A percentile compares a stretch with the other conserved stretches of the same genome.
phyloP scores from a whole-genome alignment of 2,329 filamentous ascomycete species.

The Emmonsiellopsis sp. region DNA sequence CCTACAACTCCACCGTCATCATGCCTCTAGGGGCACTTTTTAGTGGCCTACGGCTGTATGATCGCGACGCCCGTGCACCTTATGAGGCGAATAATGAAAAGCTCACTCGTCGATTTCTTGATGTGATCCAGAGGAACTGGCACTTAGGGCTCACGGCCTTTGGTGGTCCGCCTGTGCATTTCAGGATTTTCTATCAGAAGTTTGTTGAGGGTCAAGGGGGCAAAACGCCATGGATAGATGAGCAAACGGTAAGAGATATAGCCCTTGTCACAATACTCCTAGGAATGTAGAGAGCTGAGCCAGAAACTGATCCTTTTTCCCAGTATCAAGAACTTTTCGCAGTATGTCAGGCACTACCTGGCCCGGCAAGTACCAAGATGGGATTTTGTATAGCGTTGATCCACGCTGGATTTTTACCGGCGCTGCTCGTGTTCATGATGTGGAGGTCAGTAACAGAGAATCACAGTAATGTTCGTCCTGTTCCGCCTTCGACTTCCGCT shows the following conservation, averaged over 20 bases:
- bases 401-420: constrained; percentile 50
- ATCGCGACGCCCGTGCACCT: constrained; percentile 1
- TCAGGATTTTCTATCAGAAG: constrained; percentile 55
- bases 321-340: constrained; percentile 67
- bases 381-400: constrained; percentile 58
- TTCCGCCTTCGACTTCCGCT: background rate
- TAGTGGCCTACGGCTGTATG: constrained; percentile 3
- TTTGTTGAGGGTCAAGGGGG: constrained; percentile 45
- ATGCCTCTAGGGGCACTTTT: constrained; percentile 10
- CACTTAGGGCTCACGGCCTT: constrained; percentile 58
- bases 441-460: constrained; percentile 46
- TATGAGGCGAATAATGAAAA: constrained; percentile 20
- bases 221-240: constrained; percentile 56
- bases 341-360: constrained; percentile 57
- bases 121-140: constrained; percentile 41
- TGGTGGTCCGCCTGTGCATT: constrained; percentile 61
- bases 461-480: background rate
- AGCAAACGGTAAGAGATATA: constrained; percentile 48
- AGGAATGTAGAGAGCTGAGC: background rate
- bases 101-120: constrained; percentile 19
- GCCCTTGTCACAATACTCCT: background rate
- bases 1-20: too few species aligned
- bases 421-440: constrained; percentile 51
- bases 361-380: constrained; percentile 64
- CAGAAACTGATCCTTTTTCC: constrained; percentile 1